Conservation (phyloP, 306 rosid genomes). For the Cicer chorassanicum region DNA sequence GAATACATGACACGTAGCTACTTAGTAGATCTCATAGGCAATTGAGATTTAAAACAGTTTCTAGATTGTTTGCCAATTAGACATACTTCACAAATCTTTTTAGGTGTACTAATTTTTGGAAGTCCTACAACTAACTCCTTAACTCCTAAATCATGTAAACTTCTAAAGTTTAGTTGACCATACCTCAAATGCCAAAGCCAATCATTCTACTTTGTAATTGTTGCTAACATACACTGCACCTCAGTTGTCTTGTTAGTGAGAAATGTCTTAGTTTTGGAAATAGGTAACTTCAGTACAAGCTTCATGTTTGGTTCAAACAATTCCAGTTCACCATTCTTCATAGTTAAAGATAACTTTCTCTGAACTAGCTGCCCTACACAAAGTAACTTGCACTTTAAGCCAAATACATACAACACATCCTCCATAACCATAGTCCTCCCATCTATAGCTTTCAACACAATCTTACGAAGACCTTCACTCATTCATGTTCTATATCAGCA, state of each 20-base stretch:
- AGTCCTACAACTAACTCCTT: not conserved
- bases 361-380: too few relatives aligned
- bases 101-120: not conserved
- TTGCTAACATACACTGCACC: not conserved
- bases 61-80: not conserved
- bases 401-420: too few relatives aligned
- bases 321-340: too few relatives aligned
- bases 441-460: too few relatives aligned
- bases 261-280: not conserved
- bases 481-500: not conserved
- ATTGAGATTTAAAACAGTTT: not conserved
- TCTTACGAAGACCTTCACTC: too few relatives aligned
- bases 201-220: not conserved
- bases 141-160: not conserved
- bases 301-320: too few relatives aligned
- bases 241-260: too few relatives aligned
- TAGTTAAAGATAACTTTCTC: too few relatives aligned
- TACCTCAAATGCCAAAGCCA: not conserved
- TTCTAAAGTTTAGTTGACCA: not conserved
- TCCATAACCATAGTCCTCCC: too few relatives aligned
- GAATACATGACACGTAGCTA: not conserved
- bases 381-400: too few relatives aligned
- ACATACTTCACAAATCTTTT: not conserved
- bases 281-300: not conserved
- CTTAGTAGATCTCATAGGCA: not conserved